phyloP scores from a whole-genome alignment of 148 eudicot species.

The Polygonum maritimum region DNA sequence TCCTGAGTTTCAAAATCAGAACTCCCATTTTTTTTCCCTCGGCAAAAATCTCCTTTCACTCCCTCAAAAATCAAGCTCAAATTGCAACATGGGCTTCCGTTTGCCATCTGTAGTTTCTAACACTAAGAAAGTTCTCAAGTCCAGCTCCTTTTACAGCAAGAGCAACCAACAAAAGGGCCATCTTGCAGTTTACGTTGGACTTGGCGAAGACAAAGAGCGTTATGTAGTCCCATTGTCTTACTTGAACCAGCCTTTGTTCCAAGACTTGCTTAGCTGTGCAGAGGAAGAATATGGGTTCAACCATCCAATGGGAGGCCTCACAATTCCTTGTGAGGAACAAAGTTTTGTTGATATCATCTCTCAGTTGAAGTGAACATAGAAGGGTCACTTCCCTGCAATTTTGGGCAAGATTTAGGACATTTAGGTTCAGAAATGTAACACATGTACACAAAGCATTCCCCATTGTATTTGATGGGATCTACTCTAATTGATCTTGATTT shows the following conservation, averaged over 20 bases:
- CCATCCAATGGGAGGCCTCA: slow-evolving; percentile 42
- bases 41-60: neutral
- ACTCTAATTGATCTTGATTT: neutral
- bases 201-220: slow-evolving; percentile 25
- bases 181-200: slow-evolving; percentile 47
- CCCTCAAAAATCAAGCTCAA: neutral
- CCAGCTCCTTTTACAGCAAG: neutral
- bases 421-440: neutral
- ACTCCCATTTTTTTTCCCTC: neutral
- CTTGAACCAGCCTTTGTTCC: slow-evolving; percentile 35
- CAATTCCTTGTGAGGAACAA: slow-evolving; percentile 41
- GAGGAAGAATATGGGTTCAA: slow-evolving; percentile 57
- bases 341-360: neutral
- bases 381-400: neutral
- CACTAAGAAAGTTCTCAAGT: neutral
- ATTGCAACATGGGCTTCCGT: neutral
- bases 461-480: neutral
- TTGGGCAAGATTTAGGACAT: neutral
- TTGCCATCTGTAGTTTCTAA: neutral
- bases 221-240: slow-evolving; percentile 40
- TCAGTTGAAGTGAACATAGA: neutral
- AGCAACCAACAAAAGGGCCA: slow-evolving; percentile 31
- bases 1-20: neutral
- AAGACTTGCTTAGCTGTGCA: slow-evolving; percentile 36
- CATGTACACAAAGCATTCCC: neutral